Evolutionary conservation across 345 rosid species (phyloP), one percentile per base, ranked within the genome.

Genomic region (Arabidopsis suecica): DNA sequence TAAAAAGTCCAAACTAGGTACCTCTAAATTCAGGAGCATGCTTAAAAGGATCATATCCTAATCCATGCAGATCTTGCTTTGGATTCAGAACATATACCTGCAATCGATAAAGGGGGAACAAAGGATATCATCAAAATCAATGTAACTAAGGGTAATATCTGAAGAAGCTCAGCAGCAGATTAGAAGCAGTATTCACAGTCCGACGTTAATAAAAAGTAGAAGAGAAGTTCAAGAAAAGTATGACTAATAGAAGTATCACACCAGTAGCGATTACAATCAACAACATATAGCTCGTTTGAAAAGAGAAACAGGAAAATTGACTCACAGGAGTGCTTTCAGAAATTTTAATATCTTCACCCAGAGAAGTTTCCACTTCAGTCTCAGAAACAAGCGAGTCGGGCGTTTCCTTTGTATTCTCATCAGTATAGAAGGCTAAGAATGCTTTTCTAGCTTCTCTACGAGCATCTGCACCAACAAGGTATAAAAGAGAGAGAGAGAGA

Each of bases 21-120:
- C 99, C 97, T 85, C 97, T 85, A 76, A 95, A 92, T 79, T 95
- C 99, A 50, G 98, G 99, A 84, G 99, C 99, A 83, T 90, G 84
- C 85, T 88, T 88, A 69, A 83, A 95, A 67, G 98, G 99, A 87
- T 92, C 97, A 80, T 73, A 92, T 30, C 97, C 99, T 77, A 95
- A 78, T 73, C 99, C 99, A 82, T 90, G 84, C 65, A 86, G 69
- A 77, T 95, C 94, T 79, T 90, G 90, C 85, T 95, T 95, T n/a
- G 99, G 99, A 72, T 88, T 80, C 66, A 85, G 89, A 61, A 88
- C 88, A 72, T 71, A 87, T 53, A 84, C 86, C 99, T 95, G 82
- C 68, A 81, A 68, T 54, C 64, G 11, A 71, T 2, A 62, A 73
- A 61, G 68, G n/a, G 65, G 41, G 68, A 34, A 66, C 64, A 59